phyloP scores from a whole-genome alignment of 2,329 filamentous ascomycete species.

The Diaporthe sp. region DNA sequence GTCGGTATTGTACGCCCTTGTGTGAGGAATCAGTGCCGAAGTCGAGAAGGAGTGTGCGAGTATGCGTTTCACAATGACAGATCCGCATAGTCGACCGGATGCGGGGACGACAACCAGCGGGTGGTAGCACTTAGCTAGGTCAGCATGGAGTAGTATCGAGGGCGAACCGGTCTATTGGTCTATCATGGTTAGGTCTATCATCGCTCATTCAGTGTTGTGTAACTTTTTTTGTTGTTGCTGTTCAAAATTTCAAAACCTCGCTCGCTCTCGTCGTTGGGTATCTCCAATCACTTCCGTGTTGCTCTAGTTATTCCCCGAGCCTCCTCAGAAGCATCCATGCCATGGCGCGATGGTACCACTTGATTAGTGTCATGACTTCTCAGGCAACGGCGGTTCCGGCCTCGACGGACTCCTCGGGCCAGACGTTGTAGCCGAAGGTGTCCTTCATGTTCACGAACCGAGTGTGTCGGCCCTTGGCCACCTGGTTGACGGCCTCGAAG shows the following conservation, averaged over 20 bases:
- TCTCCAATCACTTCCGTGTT: constrained; percentile 25
- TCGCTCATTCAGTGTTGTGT: constrained; percentile 15
- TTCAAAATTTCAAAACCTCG: constrained; percentile 9
- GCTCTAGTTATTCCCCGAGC: constrained; percentile 16
- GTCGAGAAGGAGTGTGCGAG: too few relatives aligned
- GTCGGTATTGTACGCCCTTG: background rate
- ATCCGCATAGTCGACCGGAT: background rate
- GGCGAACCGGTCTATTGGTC: constrained; percentile 24
- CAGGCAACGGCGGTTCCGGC: constrained; percentile 34
- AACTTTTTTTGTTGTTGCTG: background rate
- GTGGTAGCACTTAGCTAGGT: background rate
- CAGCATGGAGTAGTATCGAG: background rate
- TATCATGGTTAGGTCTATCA: constrained; percentile 15
- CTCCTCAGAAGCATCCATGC: constrained; percentile 16
- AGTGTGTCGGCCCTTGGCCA: constrained; percentile 74
- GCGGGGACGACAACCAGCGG: background rate
- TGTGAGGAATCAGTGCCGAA: background rate
- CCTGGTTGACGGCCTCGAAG: constrained; percentile 72
- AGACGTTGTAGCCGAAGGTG: constrained; percentile 80
- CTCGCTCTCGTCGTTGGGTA: constrained; percentile 29
- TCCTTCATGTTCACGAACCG: constrained; percentile 88
- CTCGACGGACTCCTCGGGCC: constrained; percentile 67
- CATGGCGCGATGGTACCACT: constrained; percentile 7
- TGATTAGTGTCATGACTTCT: background rate
- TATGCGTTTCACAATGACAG: background rate